Conservation (phyloP, 495 filamentous ascomycete genomes). For the Penicillium longicatenatum region DNA sequence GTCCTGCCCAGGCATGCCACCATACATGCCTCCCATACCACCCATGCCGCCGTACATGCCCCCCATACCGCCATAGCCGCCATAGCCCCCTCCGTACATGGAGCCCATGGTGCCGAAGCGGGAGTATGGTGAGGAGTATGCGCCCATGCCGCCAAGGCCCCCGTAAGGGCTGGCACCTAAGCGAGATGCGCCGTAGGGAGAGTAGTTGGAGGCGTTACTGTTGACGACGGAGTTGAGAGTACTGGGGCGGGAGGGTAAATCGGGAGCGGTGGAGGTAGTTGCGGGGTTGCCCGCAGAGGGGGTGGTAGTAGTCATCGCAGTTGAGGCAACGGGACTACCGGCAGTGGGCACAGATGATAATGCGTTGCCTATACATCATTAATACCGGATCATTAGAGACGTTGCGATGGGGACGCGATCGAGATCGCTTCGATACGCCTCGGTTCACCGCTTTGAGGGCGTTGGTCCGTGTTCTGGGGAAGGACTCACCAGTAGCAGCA, state of each 20-base stretch:
- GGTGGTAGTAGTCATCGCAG: conserved; percentile 43
- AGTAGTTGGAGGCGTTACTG: conserved; percentile 80
- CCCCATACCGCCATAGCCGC: conserved; percentile 56
- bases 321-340: conserved; percentile 40
- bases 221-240: conserved; percentile 77
- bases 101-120: conserved; percentile 61
- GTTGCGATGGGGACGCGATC: conserved; percentile 11
- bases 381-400: conserved; percentile 6
- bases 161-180: conserved; percentile 55
- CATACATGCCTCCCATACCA: conserved; percentile 60
- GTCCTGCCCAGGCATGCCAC: conserved; percentile 57
- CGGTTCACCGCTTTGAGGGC: conserved; percentile 8
- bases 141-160: conserved; percentile 42
- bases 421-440: conserved; percentile 3
- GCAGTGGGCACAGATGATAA: conserved; percentile 37
- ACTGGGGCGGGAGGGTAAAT: conserved; percentile 79
- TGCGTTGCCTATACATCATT: conserved; percentile 35
- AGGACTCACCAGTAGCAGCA: conserved; percentile 56
- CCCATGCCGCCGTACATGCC: conserved; percentile 47
- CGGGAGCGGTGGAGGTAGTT: conserved; percentile 57
- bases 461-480: not conserved
- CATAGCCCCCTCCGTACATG: conserved; percentile 60
- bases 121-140: conserved; percentile 66
- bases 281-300: conserved; percentile 44
- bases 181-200: conserved; percentile 68